Base-by-base conservation (phyloP, 1,284 basidiomycete species). In the Leccinum griseonigrum region DNA sequence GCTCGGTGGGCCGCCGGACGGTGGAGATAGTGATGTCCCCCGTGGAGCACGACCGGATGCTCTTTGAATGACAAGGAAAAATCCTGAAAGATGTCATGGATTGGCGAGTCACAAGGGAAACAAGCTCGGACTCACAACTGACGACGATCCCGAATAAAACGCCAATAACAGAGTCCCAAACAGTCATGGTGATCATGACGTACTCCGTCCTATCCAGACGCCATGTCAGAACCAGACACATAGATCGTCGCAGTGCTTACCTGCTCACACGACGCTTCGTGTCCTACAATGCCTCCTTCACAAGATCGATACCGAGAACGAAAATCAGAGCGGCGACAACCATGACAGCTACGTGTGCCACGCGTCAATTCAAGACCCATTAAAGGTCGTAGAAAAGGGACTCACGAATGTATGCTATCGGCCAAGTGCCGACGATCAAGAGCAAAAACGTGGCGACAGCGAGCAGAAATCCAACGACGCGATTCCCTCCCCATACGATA, bases 261-360 rank as follows among this genome's bases (percentile, higher is more conserved):
- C 82, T 79, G 80, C 86, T 94, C 22, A 95, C 94, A 18, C 95
- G 87, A 72, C 94, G 85, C 53, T 94, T 81, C 3, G 96, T 97
- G 76, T 99, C 97, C 95, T 95, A 98, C 4, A 98, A 76, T 0
- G 97, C 95, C 72, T 97, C 97, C 71, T 97, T 97, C 34, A 94
- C 87, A 32, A 99, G 85, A 68, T 99, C 97, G 63, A 98, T 86
- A 0, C 97, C 97, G 28, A 99, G 84, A 10, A 98, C 94, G 68
- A 95, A 97, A 70, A 99, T 98, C 62, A 99, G 82, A 2, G 96
- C 91, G 1, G 91, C 91, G n/a, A 96, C 94, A 4, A 95, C 88
- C 84, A 93, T 89, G 48, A 96, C 87, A 61, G 94, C 92, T 94
- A 48, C 29, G 29, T 59, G 50, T 3, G 29, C 13, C 89, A 90